phyloP scores from a whole-genome alignment of 257 asterid genomes.

The Voacanga thouarsii region DNA sequence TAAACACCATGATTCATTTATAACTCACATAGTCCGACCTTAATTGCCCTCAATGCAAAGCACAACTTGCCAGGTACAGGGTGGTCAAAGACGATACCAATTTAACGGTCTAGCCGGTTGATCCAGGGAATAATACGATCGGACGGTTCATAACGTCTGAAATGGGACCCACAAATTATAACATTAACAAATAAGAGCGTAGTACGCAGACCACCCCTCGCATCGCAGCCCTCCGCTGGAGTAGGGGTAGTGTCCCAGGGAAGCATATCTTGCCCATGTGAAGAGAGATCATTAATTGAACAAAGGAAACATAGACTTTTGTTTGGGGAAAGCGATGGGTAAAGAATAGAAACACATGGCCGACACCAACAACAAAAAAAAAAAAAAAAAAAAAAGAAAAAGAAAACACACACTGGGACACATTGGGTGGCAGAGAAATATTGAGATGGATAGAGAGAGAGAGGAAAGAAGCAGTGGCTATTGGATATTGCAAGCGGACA shows the following conservation, averaged over 20 bases:
- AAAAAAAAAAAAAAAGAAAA: neutral
- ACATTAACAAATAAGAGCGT: too few relatives aligned
- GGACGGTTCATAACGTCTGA: too few relatives aligned
- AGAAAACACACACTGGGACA: neutral
- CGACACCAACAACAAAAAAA: constrained; percentile 18
- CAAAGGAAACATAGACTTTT: constrained; percentile 18
- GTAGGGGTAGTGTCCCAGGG: neutral
- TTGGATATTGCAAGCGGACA: constrained; percentile 8
- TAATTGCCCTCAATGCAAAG: too few relatives aligned
- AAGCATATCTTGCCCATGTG: constrained; percentile 10
- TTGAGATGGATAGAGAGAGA: neutral
- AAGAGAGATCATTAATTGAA: constrained; percentile 19
- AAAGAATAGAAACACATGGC: constrained; percentile 36
- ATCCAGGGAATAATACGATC: too few relatives aligned
- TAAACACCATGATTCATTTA: too few relatives aligned
- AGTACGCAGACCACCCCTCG: too few relatives aligned
- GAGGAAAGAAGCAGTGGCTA: neutral
- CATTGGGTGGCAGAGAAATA: constrained; percentile 11
- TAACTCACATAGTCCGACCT: too few relatives aligned
- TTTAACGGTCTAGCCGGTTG: too few relatives aligned
- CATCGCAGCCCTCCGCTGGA: too few relatives aligned
- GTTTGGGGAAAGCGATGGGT: constrained; percentile 23
- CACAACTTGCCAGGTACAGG: too few relatives aligned
- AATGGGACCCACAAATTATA: too few relatives aligned
- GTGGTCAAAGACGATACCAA: too few relatives aligned